These are phyloP conservation scores for Anisodus acutangulus DNA, from an alignment of 257 asterid species.

Conservation along the genomic window DNA sequence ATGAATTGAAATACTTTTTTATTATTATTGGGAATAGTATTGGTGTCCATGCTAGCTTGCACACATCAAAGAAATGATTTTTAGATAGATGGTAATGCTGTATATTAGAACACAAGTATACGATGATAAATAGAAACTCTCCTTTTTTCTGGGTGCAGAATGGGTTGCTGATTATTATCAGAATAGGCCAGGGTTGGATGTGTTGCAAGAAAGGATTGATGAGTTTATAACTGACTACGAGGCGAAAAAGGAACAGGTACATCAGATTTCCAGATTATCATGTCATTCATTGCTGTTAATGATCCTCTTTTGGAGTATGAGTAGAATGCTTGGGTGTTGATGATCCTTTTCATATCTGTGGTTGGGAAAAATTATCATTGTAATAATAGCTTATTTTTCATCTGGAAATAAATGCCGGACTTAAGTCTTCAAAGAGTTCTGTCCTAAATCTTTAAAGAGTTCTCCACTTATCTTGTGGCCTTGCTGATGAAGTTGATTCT, in stretches of 20 bases:
- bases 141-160: slow-evolving; percentile 52
- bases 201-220: slow-evolving; percentile 84
- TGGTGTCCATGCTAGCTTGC: not conserved
- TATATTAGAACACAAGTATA: slow-evolving; percentile 3
- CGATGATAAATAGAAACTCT: not conserved
- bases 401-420: not conserved
- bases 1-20: not conserved
- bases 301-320: not conserved
- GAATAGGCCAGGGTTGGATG: slow-evolving; percentile 73
- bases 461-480: not conserved
- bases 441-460: not conserved
- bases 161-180: slow-evolving; percentile 77
- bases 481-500: not conserved
- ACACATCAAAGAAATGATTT: not conserved
- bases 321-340: not conserved
- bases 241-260: slow-evolving; percentile 75
- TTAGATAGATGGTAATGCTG: not conserved
- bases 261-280: slow-evolving; percentile 12
- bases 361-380: not conserved
- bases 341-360: not conserved
- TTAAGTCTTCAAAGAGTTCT: not conserved
- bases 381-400: not conserved
- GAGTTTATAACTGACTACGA: slow-evolving; percentile 81
- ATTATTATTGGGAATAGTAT: not conserved
- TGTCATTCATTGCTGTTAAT: not conserved